phyloP scores from a whole-genome alignment of 2,329 filamentous ascomycete species.

The Cytospora leucostoma region DNA sequence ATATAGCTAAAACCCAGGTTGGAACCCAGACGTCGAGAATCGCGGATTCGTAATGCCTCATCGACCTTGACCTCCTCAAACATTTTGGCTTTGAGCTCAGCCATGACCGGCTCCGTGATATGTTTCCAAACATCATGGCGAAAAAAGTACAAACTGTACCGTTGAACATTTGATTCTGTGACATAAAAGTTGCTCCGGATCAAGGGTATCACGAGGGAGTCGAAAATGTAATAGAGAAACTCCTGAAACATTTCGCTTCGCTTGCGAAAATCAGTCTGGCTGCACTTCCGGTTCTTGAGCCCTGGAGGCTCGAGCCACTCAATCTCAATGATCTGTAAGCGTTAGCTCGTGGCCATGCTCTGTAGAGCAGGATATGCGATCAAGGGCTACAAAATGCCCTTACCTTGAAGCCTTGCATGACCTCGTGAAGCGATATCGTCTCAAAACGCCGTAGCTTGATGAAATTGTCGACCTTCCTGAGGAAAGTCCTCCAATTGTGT shows the following conservation, averaged over 20 bases:
- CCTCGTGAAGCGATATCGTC: slow-evolving; percentile 74
- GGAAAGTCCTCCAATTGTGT: slow-evolving; percentile 63
- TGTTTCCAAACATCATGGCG: slow-evolving; percentile 88
- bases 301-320: slow-evolving; percentile 69
- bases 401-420: slow-evolving; percentile 76
- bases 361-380: neutral
- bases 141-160: slow-evolving; percentile 87
- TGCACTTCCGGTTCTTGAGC: slow-evolving; percentile 56
- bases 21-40: slow-evolving; percentile 68
- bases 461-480: slow-evolving; percentile 75
- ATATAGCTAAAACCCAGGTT: slow-evolving; percentile 81
- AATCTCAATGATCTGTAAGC: slow-evolving; percentile 62
- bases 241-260: slow-evolving; percentile 78
- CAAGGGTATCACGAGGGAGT: slow-evolving; percentile 86
- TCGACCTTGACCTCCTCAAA: slow-evolving; percentile 73
- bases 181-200: slow-evolving; percentile 89
- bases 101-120: slow-evolving; percentile 72
- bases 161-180: slow-evolving; percentile 81
- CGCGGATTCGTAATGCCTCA: slow-evolving; percentile 59
- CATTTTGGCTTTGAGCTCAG: slow-evolving; percentile 67
- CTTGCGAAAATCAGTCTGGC: slow-evolving; percentile 72
- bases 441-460: slow-evolving; percentile 79
- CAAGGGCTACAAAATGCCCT: slow-evolving; percentile 25
- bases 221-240: slow-evolving; percentile 89
- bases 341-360: slow-evolving; percentile 4